Conservation (phyloP, 2,329 filamentous ascomycete species). For the Xylaria sp. region DNA sequence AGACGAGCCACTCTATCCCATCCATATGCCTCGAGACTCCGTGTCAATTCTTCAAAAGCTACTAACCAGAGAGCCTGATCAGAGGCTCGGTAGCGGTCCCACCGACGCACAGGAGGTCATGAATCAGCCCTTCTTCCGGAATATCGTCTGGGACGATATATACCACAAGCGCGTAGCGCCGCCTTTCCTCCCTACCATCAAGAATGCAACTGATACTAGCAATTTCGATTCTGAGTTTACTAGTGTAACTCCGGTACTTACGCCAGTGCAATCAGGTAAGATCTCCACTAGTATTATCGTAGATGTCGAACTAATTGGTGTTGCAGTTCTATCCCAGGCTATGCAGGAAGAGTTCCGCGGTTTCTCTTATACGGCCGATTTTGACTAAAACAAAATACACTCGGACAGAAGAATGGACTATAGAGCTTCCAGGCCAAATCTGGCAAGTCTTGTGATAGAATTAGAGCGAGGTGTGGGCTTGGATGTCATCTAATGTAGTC, state of each 20-base stretch:
- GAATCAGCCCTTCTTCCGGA: slow-evolving; percentile 98
- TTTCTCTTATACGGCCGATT: slow-evolving; percentile 96
- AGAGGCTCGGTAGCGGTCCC: slow-evolving; percentile 90
- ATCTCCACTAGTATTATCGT: slow-evolving; percentile 41
- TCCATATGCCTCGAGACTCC: slow-evolving; percentile 98
- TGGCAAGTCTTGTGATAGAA: slow-evolving; percentile 16
- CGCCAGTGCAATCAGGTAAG: slow-evolving; percentile 96
- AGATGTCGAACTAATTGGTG: slow-evolving; percentile 41
- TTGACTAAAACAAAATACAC: slow-evolving; percentile 65
- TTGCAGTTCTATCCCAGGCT: slow-evolving; percentile 90
- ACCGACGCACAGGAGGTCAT: slow-evolving; percentile 99
- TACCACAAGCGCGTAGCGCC: slow-evolving; percentile 93
- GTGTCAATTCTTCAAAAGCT: slow-evolving; percentile 98
- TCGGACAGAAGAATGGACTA: slow-evolving; percentile 1
- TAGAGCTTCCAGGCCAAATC: slow-evolving; percentile 12
- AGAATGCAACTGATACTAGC: slow-evolving; percentile 95
- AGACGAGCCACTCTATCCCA: slow-evolving; percentile 96
- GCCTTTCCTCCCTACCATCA: slow-evolving; percentile 90
- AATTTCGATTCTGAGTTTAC: slow-evolving; percentile 99
- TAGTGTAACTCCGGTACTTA: slow-evolving; percentile 96
- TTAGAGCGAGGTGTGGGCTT: slow-evolving; percentile 20
- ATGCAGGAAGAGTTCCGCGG: slow-evolving; percentile 99
- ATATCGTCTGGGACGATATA: slow-evolving; percentile 98
- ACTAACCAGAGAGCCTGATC: slow-evolving; percentile 92
- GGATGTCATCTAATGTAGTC: slow-evolving; percentile 3